Percentiles rank a stretch among this genome's conserved stretches.
These are phyloP conservation scores for Rhodocollybia butyracea DNA, from an alignment of 768 basidiomycete genomes.

Conservation along the genomic window DNA sequence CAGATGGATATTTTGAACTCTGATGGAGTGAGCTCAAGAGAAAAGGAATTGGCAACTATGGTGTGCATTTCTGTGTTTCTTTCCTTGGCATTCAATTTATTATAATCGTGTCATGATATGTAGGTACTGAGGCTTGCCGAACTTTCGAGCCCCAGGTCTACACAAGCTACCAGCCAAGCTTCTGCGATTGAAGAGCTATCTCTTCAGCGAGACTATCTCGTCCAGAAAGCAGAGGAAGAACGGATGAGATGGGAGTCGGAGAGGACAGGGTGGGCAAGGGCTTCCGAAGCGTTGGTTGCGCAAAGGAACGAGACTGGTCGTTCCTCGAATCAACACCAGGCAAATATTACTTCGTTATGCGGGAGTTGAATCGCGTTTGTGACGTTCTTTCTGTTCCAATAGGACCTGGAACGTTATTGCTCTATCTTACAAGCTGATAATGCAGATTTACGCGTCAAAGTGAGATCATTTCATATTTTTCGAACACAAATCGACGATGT, in stretches of 20 bases:
- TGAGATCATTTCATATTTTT: slow-evolving; percentile 25
- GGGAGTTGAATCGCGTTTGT: slow-evolving; percentile 5
- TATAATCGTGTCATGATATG: neutral
- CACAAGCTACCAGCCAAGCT: slow-evolving; percentile 57
- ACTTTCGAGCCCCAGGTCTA: neutral
- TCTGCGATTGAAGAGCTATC: slow-evolving; percentile 54
- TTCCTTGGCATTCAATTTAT: neutral
- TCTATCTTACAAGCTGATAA: slow-evolving; percentile 58
- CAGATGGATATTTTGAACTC: neutral
- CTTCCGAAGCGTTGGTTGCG: slow-evolving; percentile 61
- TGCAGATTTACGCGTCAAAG: slow-evolving; percentile 56
- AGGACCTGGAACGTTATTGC: slow-evolving; percentile 58
- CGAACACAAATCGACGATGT: neutral
- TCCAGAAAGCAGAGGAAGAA: slow-evolving; percentile 52
- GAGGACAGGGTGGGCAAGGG: slow-evolving; percentile 60
- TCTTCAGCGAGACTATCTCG: slow-evolving; percentile 55
- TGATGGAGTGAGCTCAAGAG: neutral
- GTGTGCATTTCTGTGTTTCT: neutral
- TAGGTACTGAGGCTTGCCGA: slow-evolving; percentile 9
- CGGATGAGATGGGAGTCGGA: slow-evolving; percentile 61
- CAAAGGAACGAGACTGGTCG: slow-evolving; percentile 39
- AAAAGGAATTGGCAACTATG: slow-evolving; percentile 7
- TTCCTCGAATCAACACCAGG: slow-evolving; percentile 39
- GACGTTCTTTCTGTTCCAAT: slow-evolving; percentile 7
- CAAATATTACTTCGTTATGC: slow-evolving; percentile 21